Percentiles rank a stretch among this genome's conserved stretches.
Evolutionary conservation across 2,329 filamentous ascomycete species (phyloP).

Genomic region (Zarea fungicola): DNA sequence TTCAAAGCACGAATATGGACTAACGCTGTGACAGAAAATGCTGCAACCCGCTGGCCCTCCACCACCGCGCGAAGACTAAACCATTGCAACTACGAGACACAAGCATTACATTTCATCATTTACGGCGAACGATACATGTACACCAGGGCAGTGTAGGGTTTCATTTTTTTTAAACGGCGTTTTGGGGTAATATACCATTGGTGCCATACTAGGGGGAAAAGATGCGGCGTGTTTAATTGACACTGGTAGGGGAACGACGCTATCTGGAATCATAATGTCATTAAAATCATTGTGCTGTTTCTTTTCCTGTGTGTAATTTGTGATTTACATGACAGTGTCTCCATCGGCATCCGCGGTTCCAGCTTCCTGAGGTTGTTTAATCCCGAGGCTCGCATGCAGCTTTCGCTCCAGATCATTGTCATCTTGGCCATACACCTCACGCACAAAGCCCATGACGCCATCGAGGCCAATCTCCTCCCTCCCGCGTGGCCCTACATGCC

Average conservation of each 20-base stretch:
- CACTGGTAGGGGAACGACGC: background rate
- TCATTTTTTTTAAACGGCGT: slow-evolving; percentile 18
- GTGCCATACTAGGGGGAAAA: slow-evolving; percentile 8
- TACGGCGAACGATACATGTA: background rate
- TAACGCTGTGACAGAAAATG: slow-evolving; percentile 53
- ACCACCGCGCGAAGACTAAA: slow-evolving; percentile 48
- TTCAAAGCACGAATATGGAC: background rate
- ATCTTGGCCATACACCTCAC: slow-evolving; percentile 52
- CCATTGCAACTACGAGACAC: background rate
- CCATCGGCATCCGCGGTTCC: slow-evolving; percentile 21
- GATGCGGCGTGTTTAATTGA: no score
- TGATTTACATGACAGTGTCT: slow-evolving; percentile 12
- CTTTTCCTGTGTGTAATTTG: background rate
- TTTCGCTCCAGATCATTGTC: slow-evolving; percentile 53
- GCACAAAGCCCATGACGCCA: slow-evolving; percentile 66
- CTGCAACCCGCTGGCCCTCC: slow-evolving; percentile 56
- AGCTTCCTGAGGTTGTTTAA: slow-evolving; percentile 29
- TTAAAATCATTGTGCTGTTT: background rate
- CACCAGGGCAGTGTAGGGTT: slow-evolving; percentile 5
- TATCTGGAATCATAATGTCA: background rate
- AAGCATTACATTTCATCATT: background rate
- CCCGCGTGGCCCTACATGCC: slow-evolving; percentile 77
- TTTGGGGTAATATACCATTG: slow-evolving; percentile 21
- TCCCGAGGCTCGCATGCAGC: slow-evolving; percentile 56
- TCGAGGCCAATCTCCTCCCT: slow-evolving; percentile 78